Evolutionary conservation across 164 flowering plant genomes (phyloP).

Genomic region (Hamamelis virginiana): DNA sequence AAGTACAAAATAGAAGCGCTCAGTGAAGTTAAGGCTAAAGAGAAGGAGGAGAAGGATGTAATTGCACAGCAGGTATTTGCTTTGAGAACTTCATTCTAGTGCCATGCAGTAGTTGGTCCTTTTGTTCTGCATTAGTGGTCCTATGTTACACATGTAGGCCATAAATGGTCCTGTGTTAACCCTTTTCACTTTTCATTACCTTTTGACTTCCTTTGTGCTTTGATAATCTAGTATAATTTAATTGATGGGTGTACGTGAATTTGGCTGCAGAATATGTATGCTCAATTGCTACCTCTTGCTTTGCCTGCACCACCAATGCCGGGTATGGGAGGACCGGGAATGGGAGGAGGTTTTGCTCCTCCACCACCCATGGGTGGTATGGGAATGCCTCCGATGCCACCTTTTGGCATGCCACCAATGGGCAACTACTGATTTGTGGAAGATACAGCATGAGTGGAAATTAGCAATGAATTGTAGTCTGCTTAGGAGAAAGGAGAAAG

Average conservation of each 20-base stretch:
- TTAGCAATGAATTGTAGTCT: background rate
- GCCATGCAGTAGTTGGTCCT: too few relatives aligned
- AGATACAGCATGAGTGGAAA: background rate
- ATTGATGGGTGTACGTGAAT: background rate
- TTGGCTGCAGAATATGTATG: slow-evolving; percentile 92
- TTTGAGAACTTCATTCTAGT: background rate
- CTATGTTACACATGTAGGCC: too few relatives aligned
- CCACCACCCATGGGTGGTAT: slow-evolving; percentile 85
- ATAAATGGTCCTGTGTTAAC: too few relatives aligned
- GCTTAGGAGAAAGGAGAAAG: background rate
- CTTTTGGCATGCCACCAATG: slow-evolving; percentile 98
- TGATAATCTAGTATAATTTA: background rate
- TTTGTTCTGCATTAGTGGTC: too few relatives aligned
- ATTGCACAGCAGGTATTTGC: slow-evolving; percentile 85
- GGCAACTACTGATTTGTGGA: slow-evolving; percentile 49
- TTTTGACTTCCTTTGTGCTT: background rate
- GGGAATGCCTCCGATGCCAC: slow-evolving; percentile 99
- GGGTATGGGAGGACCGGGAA: slow-evolving; percentile 81
- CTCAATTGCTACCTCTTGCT: slow-evolving; percentile 96
- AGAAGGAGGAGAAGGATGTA: slow-evolving; percentile 88
- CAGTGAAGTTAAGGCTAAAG: slow-evolving; percentile 83
- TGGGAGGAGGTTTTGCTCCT: slow-evolving; percentile 64
- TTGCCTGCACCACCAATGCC: slow-evolving; percentile 97
- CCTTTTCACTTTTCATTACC: too few relatives aligned
- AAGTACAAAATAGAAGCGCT: slow-evolving; percentile 84